Evolutionary conservation across 1,139 yeast species (phyloP), one percentile per base, ranked within the genome.

Genomic region (Pichia sp.): DNA sequence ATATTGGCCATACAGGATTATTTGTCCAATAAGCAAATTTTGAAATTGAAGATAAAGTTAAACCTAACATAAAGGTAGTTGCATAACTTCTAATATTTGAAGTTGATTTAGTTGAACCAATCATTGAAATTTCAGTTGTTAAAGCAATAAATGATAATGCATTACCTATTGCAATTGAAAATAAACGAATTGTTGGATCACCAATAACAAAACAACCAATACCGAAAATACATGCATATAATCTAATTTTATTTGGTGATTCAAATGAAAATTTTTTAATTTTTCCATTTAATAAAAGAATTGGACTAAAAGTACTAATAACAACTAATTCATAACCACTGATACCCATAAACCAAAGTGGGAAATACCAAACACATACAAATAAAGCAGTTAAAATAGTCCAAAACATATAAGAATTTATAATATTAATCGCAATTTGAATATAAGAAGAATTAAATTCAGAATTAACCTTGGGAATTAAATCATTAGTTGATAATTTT

Each of bases 321-420:
- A 87, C 70, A 2, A 80, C 75, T 0, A 85, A 84, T 64, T 92
- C 98, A 61, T 85, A 89, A 4, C 98, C 98, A 3, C 96, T 84
- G 47, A 92, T 82, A 8, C 97, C 97, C 97, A 92, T 89, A 61
- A 84, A 78, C 98, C 98, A 92, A 51, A 92, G 71, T 20, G 98
- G 98, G 71, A 92, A 92, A 67, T 86, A 87, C 98, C 98, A 92
- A 41, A 92, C 82, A 59, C 94, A 79, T 48, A 94, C 73, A 43
- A 89, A 84, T 51, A 92, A 69, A 0, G 96, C 77, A 1, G 97
- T 84, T 41, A 79, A 56, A 22, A 82, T 80, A 0, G 97, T 73
- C 96, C 97, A 92, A 61, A 86, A 86, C 47, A 87, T 71, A 60
- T 78, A 82, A 6, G 89, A 71, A 56, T 83, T 82, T 52, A 73